Percentiles rank a stretch among this genome's conserved stretches.
phyloP scores from a whole-genome alignment of 2,329 filamentous ascomycete genomes.

The Apiospora marii region DNA sequence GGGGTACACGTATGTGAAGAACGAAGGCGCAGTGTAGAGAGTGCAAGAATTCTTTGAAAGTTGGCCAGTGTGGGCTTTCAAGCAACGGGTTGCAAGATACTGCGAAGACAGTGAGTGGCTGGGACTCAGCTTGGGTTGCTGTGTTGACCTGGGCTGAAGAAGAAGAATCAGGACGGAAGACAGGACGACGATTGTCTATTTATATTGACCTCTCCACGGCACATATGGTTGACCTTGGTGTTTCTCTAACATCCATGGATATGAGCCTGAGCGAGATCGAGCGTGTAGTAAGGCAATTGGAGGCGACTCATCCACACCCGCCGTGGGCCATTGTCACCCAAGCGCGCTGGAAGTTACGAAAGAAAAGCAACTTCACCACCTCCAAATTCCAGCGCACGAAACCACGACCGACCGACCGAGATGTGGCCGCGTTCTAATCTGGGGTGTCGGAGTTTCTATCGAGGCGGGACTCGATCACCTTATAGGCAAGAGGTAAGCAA shows the following conservation, averaged over 20 bases:
- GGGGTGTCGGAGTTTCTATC: conserved; percentile 14
- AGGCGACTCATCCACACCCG: neutral
- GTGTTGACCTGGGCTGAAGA: conserved; percentile 1
- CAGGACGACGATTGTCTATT: neutral
- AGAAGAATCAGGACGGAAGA: neutral
- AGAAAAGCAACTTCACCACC: neutral
- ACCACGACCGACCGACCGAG: conserved; percentile 1
- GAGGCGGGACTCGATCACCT: neutral
- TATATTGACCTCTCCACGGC: neutral
- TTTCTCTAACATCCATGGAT: too few species aligned
- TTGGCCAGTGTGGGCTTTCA: neutral
- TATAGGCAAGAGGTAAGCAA: neutral
- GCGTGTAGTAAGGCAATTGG: neutral
- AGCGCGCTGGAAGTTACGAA: neutral
- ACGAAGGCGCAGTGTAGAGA: neutral
- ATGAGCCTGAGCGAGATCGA: neutral
- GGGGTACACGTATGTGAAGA: neutral
- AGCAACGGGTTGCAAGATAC: neutral
- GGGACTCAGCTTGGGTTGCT: neutral
- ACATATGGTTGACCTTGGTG: neutral
- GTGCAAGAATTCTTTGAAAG: neutral
- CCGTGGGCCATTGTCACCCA: neutral
- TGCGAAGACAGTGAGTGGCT: neutral
- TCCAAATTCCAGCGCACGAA: neutral
- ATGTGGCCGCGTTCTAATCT: conserved; percentile 8